Conservation (phyloP, 495 filamentous ascomycete genomes). For the Aspergillus carlsbadensis region DNA sequence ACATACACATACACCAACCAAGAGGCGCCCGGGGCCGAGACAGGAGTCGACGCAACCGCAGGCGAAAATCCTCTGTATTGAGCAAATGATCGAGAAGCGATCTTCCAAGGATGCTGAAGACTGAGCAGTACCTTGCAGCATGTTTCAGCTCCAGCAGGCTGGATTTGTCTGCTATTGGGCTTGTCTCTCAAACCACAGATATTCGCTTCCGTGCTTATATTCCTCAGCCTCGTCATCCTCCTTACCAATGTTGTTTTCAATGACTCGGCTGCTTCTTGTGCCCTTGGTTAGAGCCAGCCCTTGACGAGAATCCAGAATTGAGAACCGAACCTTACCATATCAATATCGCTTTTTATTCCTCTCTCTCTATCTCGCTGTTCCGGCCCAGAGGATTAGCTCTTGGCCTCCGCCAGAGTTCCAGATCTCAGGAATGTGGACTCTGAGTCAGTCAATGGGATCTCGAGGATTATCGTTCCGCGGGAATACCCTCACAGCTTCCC, state of each 20-base stretch:
- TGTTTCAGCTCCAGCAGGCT: slow-evolving; percentile 15
- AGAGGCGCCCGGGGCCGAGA: background rate
- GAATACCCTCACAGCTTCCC: slow-evolving; percentile 2
- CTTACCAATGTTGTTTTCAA: too few relatives aligned
- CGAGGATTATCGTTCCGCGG: slow-evolving; percentile 12
- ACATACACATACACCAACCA: background rate
- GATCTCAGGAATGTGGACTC: slow-evolving; percentile 18
- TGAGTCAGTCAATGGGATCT: background rate
- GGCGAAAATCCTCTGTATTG: background rate
- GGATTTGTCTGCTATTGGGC: background rate
- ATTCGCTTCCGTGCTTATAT: background rate
- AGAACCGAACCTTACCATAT: too few relatives aligned
- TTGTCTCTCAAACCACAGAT: background rate
- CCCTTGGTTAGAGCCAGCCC: too few relatives aligned
- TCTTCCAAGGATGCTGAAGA: slow-evolving; percentile 12
- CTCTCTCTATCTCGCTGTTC: too few relatives aligned
- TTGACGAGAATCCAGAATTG: too few relatives aligned
- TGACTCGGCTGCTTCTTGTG: too few relatives aligned
- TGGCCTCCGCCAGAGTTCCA: slow-evolving; percentile 1
- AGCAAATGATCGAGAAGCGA: background rate
- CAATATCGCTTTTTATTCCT: too few relatives aligned
- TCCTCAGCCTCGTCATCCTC: background rate
- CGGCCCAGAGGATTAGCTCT: background rate
- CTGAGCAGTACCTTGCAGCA: slow-evolving; percentile 23
- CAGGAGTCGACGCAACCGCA: background rate